Evolutionary conservation across 2,329 filamentous ascomycete species (phyloP), one percentile per base, ranked within the genome.

Genomic region (Botrytis byssoidea): DNA sequence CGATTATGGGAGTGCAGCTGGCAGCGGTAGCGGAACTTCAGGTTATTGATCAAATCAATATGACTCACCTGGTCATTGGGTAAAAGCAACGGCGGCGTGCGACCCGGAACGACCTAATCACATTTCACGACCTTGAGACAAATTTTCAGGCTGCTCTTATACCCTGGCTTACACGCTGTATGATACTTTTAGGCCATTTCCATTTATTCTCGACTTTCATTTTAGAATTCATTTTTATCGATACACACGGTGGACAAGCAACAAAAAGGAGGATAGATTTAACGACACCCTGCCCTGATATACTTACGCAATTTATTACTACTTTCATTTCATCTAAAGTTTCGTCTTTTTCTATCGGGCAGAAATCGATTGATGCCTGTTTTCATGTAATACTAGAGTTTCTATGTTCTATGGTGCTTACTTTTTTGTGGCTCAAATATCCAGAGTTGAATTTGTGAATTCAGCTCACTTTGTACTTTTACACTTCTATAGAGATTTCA

Each of bases 1-100:
- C 44, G 79, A 80, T 68, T 80, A 80, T 76, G 80, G 77, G 4
- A 79, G 79, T 70, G 77, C 77, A 37, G 77, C 76, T 73, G 79
- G 77, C 42, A 79, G 78, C 71, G 77, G 78, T 55, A 74, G 77
- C 42, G 78, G 80, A 70, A 55, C 72, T 44, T 70, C 72, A 63
- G 65, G 71, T 55, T 72, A 72, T 42, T 72, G 63, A 72, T 46
- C 29, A 22, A 37, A 4, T 22, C 3, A 68, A 42, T 59, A 48
- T 65, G 57, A 55, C 40, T 68, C 35, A 29, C 68, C 14, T 29
- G 51, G 46, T 25, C 37, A 25, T 29, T 18, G 51, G 40, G 55
- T 25, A 48, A 69, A 32, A 59, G 63, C 29, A 35, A 72, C 32
- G 40, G 48, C 48, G 8, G 44, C 29, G 32, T 32, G 63, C 64